Evolutionary conservation across 345 rosid species (phyloP), one percentile per base, ranked within the genome.

Genomic region (Eucalyptus pauciflora): DNA sequence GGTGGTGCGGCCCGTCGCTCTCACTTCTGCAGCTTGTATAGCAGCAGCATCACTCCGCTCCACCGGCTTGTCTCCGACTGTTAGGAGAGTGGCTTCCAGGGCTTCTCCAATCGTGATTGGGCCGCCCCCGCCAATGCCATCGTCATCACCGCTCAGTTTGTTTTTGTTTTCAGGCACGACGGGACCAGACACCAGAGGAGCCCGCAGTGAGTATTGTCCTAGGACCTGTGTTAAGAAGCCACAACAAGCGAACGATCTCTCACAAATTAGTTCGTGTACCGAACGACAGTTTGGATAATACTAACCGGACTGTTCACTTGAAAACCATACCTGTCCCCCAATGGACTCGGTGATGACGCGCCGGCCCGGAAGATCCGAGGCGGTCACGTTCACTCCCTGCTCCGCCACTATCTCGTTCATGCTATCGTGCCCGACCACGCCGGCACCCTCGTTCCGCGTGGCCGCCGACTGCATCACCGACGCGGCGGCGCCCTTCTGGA

Each of bases 31-130:
- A 0, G 99, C 97, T 89, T 96, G 99, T 88, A 96, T 96, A 5
- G 99, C 96, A 0, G 98, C 98, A 0, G 98, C 98, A 64, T 96
- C 99, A 83, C 97, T 97, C 95, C 95, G 89, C 69, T 95, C 98
- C 50, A 97, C 99, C 2, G 96, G 94, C 93, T 96, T 96, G 88
- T 95, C 90, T 60, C 97, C 96, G 1, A 94, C 96, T 5, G 97
- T 95, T 29, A 95, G 87, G 15, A 92, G 95, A 0, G 98, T 92
- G 15, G 98, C 96, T 89, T 96, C 98, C 24, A 95, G 93, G 85
- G 97, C 97, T 91, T 95, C 99, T 6, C 95, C 96, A 6, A 95
- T 93, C 4, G 96, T 95, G 86, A 96, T 93, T 52, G 87, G 48
- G 2, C 85, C 16, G 1, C 48, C 29, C 8, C 1, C 29, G 9